Conservation (phyloP, 768 basidiomycete genomes). For the Roridomyces roridus region DNA sequence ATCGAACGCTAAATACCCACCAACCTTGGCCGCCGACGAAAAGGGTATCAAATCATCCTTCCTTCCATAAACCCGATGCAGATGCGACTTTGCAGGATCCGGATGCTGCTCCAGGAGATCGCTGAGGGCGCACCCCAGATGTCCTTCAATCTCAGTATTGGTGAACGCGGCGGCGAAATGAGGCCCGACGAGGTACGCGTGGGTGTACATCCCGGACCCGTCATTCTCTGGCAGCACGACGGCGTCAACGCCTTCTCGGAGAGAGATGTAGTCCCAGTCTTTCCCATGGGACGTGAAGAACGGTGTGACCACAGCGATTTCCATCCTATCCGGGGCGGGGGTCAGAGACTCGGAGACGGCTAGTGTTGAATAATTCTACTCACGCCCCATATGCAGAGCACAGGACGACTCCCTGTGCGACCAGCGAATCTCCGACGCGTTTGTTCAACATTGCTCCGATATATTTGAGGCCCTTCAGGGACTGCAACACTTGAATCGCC, state of each 20-base stretch:
- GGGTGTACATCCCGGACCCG: constrained; percentile 6
- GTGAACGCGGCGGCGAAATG: not conserved
- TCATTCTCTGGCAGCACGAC: constrained; percentile 6
- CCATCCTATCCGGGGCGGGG: not conserved
- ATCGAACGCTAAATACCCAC: too few species aligned
- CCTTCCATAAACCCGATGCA: constrained; percentile 14
- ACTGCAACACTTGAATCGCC: not conserved
- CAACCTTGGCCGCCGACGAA: constrained; percentile 5
- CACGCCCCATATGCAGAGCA: constrained; percentile 3
- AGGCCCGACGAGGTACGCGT: constrained; percentile 1
- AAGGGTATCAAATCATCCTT: constrained; percentile 7
- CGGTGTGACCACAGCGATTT: not conserved
- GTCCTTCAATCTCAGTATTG: constrained; percentile 2
- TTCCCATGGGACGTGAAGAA: not conserved
- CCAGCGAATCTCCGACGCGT: not conserved
- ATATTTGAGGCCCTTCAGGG: not conserved
- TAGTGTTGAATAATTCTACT: not conserved
- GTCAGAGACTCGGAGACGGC: not conserved
- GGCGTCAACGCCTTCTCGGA: not conserved
- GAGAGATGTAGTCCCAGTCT: constrained; percentile 14
- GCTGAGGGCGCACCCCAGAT: not conserved
- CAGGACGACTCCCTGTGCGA: not conserved
- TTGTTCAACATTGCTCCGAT: not conserved
- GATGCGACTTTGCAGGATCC: not conserved
- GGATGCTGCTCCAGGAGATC: constrained; percentile 19